Evolutionary conservation across 371 early-diverging fungal species (phyloP), one percentile per base, ranked within the genome.

Genomic region (Phascolomyces articulosus): DNA sequence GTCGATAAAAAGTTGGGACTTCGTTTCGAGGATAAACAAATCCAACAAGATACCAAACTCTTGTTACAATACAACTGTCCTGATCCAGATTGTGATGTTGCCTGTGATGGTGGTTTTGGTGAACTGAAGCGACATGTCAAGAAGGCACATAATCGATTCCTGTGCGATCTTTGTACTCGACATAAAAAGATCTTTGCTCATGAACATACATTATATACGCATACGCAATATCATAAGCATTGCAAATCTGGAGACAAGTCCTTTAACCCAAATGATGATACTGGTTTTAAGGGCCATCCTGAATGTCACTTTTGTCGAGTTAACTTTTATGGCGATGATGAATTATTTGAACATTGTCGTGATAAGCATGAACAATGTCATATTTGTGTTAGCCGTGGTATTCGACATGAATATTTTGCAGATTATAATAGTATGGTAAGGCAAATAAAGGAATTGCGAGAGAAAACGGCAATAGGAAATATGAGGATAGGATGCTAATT

Each of bases 351-450:
- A 40, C 98, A 98, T 74, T 97, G 98, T 70, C 86, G 93, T n/a
- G 88, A 95, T 59, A 87, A 87, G 60, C 98, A 98, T 77, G 98
- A 98, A 72, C 91, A 95, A 72, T 98, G 98, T 64, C 91, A 93
- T 68, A 72, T 97, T 24, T 98, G 98, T 68, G 83, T 87, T 11
- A 76, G 90, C 57, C 69, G 66, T 47, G 92, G 93, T 4, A 81
- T 89, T 21, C 85, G 90, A n/a, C 89, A 96, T 70, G 89, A 90
- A 56, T 97, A 97, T 73, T 97, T 89, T 71, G 71, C 73, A 54
- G 89, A 97, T 73, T 97, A 96, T 65, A 59, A 78, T n/a, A 76
- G 79, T 15, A 71, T 98, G 68, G 95, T 91, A 85, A 68, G 84
- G 69, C 9, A 26, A n/a, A 40, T n/a, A n/a, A n/a, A n/a, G n/a